Percentiles rank a stretch among this genome's conserved stretches.
These are phyloP conservation scores for Fusarium scirpi DNA, from an alignment of 2,329 filamentous ascomycete species.

Conservation along the genomic window DNA sequence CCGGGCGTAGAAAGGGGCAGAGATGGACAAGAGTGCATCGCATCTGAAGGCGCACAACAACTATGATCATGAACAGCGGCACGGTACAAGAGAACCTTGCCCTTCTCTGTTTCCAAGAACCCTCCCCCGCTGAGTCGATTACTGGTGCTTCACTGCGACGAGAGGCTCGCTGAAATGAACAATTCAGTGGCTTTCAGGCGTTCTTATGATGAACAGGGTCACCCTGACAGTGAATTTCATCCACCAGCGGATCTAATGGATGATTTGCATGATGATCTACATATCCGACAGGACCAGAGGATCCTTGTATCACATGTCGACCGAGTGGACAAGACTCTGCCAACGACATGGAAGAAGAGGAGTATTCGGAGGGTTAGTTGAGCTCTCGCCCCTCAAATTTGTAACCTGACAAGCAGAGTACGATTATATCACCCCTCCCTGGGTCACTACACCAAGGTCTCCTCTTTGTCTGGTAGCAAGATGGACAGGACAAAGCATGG, in stretches of 20 bases:
- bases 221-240: background rate
- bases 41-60: background rate
- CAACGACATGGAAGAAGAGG: background rate
- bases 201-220: background rate
- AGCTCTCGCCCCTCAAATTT: background rate
- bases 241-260: background rate
- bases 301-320: background rate
- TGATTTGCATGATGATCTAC: background rate
- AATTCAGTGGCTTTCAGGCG: background rate
- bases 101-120: background rate
- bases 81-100: background rate
- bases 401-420: background rate
- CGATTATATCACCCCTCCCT: too few species aligned
- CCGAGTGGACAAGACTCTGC: background rate
- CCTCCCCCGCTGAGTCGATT: background rate
- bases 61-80: background rate
- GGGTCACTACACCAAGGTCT: background rate
- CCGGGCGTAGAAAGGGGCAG: background rate
- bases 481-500: background rate
- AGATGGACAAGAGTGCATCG: background rate
- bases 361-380: background rate
- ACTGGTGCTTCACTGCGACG: background rate
- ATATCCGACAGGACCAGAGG: background rate
- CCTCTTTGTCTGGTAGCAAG: background rate
- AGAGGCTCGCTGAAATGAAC: background rate